phyloP scores from a whole-genome alignment of 83 land plant genomes.

The Diphasiastrum complanatum region DNA sequence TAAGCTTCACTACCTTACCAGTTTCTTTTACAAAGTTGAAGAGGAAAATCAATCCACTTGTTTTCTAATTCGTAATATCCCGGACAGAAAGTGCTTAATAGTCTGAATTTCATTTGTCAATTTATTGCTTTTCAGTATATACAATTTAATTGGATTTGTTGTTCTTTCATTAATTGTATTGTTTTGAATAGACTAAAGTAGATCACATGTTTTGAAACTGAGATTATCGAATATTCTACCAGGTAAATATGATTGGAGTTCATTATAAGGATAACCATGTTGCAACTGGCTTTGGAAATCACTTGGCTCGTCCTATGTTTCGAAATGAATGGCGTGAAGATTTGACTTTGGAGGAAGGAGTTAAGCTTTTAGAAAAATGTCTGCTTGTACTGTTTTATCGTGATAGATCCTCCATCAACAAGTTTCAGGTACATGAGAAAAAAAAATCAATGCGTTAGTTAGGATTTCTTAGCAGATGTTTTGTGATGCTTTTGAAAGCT shows the following conservation, averaged over 20 bases:
- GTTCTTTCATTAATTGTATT: no score
- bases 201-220: no score
- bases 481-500: background rate
- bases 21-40: no score
- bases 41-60: no score
- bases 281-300: slow-evolving; percentile 92
- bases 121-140: background rate
- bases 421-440: slow-evolving; percentile 70
- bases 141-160: no score
- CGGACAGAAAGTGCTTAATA: no score
- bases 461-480: background rate
- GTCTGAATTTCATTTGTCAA: no score
- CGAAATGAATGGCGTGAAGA: slow-evolving; percentile 80
- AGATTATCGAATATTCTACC: no score
- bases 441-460: background rate
- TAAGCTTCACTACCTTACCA: no score
- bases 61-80: no score
- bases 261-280: slow-evolving; percentile 84
- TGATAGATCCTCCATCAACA: slow-evolving; percentile 86
- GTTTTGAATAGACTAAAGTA: no score
- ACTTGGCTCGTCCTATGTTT: slow-evolving; percentile 81
- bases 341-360: slow-evolving; percentile 79
- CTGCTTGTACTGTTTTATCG: slow-evolving; percentile 79
- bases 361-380: slow-evolving; percentile 76
- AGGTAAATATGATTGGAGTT: slow-evolving; percentile 94